Base-by-base conservation (phyloP, 306 rosid species). In the Acacia confusa region DNA sequence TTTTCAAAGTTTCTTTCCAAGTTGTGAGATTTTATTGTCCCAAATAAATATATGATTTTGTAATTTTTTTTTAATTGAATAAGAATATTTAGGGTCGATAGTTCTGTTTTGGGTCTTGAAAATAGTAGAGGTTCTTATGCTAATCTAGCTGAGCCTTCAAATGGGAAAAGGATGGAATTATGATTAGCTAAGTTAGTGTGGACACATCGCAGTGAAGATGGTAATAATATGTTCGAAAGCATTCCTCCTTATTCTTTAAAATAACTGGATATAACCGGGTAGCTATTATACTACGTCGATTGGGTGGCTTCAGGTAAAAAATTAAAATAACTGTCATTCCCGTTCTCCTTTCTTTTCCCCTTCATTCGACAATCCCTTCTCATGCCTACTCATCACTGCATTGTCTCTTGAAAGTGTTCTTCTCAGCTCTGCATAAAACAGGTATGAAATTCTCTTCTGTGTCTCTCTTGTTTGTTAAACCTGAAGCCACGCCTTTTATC, bases 1-100 rank as follows among this genome's bases (percentile, higher is more conserved):
- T 65, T 63, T 66, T 81, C 40, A 27, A 24, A 78, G 43, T 70
- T 84, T 63, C 53, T 81, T 74, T 63, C 53, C 53, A 44, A 41
- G 65, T 75, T 43, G 74, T 60, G 24, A 69, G 78, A 41, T 40
- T 34, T 65, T 15, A 17, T 65, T 65, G 70, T 65, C 70, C 70
- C 70, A 8, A 65, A 65, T 16, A 32, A 65, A 32, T 15, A 20
- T 13, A 14, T 28, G 69, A 6, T 78, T 81, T 28, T 85, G 80
- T 81, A 25, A 3, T 22, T 24, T 10, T 64, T 73, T 86, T 12
- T 41, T 6, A 36, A 24, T 24, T 43, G 15, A 28, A 44, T 6
- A 25, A 71, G n/a, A 44, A 70, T 25, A 45, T 71, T 71, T 7
- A 71, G 58, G 13, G 38, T 71, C 28, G 22, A 22, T 44, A 25